Percentiles rank a stretch among this genome's conserved stretches.
These are phyloP conservation scores for Pyrus betulifolia DNA, from an alignment of 306 rosid genomes.

Conservation along the genomic window DNA sequence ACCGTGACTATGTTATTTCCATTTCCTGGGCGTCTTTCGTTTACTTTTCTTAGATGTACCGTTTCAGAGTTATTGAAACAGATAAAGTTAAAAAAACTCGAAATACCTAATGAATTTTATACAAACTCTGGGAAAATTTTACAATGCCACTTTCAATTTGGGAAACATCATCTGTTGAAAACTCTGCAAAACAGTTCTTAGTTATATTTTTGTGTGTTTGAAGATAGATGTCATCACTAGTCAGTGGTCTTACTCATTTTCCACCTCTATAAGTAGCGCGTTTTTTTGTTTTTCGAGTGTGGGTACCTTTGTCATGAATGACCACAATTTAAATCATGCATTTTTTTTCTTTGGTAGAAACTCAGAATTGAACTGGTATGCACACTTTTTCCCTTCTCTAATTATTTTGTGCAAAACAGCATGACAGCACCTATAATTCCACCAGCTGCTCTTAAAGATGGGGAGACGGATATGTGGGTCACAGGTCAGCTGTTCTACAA, in stretches of 20 bases:
- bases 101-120: neutral
- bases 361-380: slow-evolving; percentile 4
- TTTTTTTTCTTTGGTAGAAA: neutral
- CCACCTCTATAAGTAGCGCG: neutral
- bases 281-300: neutral
- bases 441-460: slow-evolving; percentile 63
- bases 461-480: slow-evolving; percentile 70
- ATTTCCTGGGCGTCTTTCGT: neutral
- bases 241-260: neutral
- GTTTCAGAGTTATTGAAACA: too few species aligned
- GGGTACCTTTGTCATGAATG: neutral
- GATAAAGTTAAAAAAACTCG: neutral
- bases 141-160: neutral
- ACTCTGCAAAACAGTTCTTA: neutral
- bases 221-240: neutral
- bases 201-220: neutral
- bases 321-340: neutral
- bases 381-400: neutral
- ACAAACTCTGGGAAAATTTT: neutral
- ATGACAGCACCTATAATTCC: slow-evolving; percentile 91
- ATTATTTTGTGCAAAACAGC: slow-evolving; percentile 35
- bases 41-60: too few species aligned
- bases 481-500: slow-evolving; percentile 50
- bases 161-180: neutral
- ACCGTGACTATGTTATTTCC: neutral